These are phyloP conservation scores for Botrytis paeoniae DNA, from an alignment of 2,329 filamentous ascomycete species.

Conservation along the genomic window DNA sequence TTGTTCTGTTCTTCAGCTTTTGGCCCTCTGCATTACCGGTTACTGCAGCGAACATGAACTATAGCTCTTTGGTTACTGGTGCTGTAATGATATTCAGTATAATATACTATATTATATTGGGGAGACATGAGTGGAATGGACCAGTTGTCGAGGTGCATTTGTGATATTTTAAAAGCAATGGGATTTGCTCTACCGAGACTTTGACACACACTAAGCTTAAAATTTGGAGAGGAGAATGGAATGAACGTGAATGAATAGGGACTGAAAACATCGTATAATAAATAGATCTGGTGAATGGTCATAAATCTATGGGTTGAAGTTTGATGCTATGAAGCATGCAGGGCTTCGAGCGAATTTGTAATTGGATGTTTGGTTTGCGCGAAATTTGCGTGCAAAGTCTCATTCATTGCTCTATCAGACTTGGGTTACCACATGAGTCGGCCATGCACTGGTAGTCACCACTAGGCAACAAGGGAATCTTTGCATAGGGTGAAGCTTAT, in stretches of 20 bases:
- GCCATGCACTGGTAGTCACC: background rate
- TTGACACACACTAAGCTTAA: background rate
- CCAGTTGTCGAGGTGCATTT: background rate
- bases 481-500: background rate
- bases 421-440: background rate
- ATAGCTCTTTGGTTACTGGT: constrained; percentile 20
- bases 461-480: background rate
- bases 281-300: too few species aligned
- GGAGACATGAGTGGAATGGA: background rate
- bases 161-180: background rate
- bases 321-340: background rate
- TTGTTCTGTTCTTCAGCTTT: constrained; percentile 44
- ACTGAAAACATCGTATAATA: background rate
- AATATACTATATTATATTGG: constrained; percentile 13
- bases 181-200: background rate
- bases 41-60: constrained; percentile 47
- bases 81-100: constrained; percentile 15
- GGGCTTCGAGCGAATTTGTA: background rate
- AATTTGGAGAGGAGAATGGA: background rate
- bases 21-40: constrained; percentile 44
- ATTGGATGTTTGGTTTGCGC: background rate
- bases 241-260: background rate
- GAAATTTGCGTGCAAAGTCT: background rate
- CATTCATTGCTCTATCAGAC: background rate
- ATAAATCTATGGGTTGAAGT: accelerated